Evolutionary conservation across 1,284 basidiomycete genomes (phyloP).

Genomic region (Ustilago vetiveriae): DNA sequence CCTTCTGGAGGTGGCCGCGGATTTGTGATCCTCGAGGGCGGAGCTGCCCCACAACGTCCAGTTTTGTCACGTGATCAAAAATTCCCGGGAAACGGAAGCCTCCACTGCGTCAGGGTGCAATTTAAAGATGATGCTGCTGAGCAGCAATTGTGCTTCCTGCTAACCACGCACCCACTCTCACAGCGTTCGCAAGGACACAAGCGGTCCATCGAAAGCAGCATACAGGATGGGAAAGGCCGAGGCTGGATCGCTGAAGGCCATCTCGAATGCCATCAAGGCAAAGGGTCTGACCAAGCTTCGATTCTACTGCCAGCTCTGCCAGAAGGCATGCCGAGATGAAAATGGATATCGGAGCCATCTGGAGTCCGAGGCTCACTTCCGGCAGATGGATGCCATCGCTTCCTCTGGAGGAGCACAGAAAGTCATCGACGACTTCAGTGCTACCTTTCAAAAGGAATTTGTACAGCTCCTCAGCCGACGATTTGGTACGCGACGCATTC

Average conservation of each 20-base stretch:
- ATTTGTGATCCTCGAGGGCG: too few species aligned
- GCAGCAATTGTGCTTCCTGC: too few species aligned
- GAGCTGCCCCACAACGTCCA: too few species aligned
- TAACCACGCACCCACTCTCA: too few species aligned
- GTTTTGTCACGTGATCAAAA: too few species aligned
- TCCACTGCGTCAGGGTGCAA: too few species aligned
- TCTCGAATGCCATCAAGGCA: conserved; percentile 66
- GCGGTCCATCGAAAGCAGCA: too few species aligned
- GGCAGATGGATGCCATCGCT: conserved; percentile 89
- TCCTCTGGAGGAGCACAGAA: conserved; percentile 73
- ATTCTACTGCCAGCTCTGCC: conserved; percentile 66
- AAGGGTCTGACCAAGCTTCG: conserved; percentile 64
- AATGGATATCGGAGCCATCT: conserved; percentile 72
- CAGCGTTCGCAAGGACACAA: too few species aligned
- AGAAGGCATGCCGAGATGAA: conserved; percentile 64
- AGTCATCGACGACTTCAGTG: conserved; percentile 89
- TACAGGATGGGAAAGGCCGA: conserved; percentile 37
- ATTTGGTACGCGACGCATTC: conserved; percentile 62
- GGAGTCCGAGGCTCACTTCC: conserved; percentile 84
- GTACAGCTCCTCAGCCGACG: conserved; percentile 82
- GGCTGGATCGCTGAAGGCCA: conserved; percentile 55
- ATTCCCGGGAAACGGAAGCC: too few species aligned
- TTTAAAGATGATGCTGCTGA: too few species aligned
- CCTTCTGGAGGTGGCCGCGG: too few species aligned
- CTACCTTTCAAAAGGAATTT: conserved; percentile 90